Conservation (phyloP, 306 rosid species). For the Cicer cuneatum region DNA sequence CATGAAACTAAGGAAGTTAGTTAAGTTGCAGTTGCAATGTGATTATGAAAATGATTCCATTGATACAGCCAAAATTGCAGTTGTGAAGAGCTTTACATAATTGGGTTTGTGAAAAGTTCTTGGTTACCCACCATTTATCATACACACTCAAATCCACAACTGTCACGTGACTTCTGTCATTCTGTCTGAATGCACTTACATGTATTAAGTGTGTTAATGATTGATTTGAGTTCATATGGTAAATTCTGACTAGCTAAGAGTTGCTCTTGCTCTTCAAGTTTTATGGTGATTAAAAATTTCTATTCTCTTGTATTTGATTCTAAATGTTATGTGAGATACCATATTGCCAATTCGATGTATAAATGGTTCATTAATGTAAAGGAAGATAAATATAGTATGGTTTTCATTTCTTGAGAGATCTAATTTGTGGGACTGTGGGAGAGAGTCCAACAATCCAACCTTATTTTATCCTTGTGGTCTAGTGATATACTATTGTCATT, state of each 20-base stretch:
- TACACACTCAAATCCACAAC: too few relatives aligned
- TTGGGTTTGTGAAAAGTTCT: background rate
- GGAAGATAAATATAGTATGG: background rate
- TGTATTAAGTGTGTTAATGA: slow-evolving; percentile 6
- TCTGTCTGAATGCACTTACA: background rate
- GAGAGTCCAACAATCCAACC: slow-evolving; percentile 14
- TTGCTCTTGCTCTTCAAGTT: background rate
- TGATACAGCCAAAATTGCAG: background rate
- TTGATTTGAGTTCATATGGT: background rate
- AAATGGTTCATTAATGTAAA: slow-evolving; percentile 4
- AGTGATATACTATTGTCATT: background rate
- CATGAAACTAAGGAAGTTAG: background rate
- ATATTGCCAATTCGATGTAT: slow-evolving; percentile 11
- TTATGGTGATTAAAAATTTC: slow-evolving; percentile 2
- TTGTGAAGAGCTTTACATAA: background rate
- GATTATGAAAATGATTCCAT: background rate
- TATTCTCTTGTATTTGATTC: slow-evolving; percentile 5
- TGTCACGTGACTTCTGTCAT: background rate
- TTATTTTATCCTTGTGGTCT: background rate
- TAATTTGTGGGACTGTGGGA: background rate
- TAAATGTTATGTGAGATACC: slow-evolving; percentile 11
- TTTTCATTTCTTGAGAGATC: background rate
- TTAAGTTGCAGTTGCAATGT: background rate
- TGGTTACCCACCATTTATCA: slow-evolving; percentile 9
- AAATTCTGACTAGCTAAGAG: background rate